A percentile compares a stretch with the other conserved stretches of the same genome.
Conservation (phyloP, 1,284 basidiomycete species). For the Pholiota adiposa region DNA sequence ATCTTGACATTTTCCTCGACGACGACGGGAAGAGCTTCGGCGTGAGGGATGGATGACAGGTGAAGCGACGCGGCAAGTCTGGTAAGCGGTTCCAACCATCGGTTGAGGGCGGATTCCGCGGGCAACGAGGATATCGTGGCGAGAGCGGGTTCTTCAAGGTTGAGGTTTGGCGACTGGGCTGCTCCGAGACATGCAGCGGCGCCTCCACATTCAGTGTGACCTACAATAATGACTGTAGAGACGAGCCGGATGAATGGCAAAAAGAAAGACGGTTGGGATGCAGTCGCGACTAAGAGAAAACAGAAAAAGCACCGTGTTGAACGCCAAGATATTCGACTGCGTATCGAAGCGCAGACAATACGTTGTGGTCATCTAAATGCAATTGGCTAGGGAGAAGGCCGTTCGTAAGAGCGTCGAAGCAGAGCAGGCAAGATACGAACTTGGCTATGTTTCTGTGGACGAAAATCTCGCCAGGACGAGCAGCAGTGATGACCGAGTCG, state of each 20-base stretch:
- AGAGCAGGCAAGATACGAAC: slow-evolving; percentile 29
- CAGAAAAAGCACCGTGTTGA: slow-evolving; percentile 71
- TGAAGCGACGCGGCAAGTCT: slow-evolving; percentile 56
- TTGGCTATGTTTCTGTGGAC: slow-evolving; percentile 52
- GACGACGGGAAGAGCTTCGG: slow-evolving; percentile 57
- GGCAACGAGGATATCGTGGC: slow-evolving; percentile 39
- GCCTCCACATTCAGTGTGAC: slow-evolving; percentile 85
- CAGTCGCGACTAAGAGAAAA: slow-evolving; percentile 23
- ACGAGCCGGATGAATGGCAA: slow-evolving; percentile 18
- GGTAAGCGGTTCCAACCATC: slow-evolving; percentile 79
- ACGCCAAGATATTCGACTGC: slow-evolving; percentile 82
- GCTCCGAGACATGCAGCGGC: slow-evolving; percentile 64
- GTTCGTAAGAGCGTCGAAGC: not conserved
- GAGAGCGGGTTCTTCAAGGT: slow-evolving; percentile 30
- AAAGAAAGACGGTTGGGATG: slow-evolving; percentile 35
- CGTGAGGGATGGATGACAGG: slow-evolving; percentile 40
- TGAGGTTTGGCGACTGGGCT: slow-evolving; percentile 34
- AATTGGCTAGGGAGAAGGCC: slow-evolving; percentile 63
- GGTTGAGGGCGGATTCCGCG: slow-evolving; percentile 56
- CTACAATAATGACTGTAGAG: slow-evolving; percentile 73
- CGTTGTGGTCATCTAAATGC: slow-evolving; percentile 78
- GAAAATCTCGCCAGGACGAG: slow-evolving; percentile 50
- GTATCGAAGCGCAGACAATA: slow-evolving; percentile 80
- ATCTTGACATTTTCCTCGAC: slow-evolving; percentile 79
- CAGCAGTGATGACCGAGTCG: slow-evolving; percentile 44